Evolutionary conservation across 139 green algal species (phyloP).

Genomic region (Asterochloris erici): DNA sequence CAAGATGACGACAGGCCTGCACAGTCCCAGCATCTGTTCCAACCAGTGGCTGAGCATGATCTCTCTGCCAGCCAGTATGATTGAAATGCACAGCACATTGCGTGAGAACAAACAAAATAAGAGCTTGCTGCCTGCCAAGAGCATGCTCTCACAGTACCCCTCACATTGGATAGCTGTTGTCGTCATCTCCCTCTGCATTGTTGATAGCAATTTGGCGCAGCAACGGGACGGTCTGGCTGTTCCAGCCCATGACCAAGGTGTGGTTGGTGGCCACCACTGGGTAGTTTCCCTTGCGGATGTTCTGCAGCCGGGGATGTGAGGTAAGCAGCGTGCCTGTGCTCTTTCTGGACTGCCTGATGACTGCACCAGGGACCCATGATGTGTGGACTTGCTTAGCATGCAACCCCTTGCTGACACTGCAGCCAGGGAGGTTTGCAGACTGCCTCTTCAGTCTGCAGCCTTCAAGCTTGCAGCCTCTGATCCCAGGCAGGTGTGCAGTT

Average conservation of each 20-base stretch:
- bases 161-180: background rate
- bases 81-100: too few relatives aligned
- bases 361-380: too few relatives aligned
- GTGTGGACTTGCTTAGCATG: too few relatives aligned
- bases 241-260: slow-evolving; percentile 39
- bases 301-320: background rate
- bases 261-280: slow-evolving; percentile 30
- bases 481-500: too few relatives aligned
- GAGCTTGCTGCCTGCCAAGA: background rate
- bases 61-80: too few relatives aligned
- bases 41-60: too few relatives aligned
- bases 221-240: slow-evolving; percentile 27
- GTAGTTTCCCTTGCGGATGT: slow-evolving; percentile 27
- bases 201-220: slow-evolving; percentile 32
- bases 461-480: too few relatives aligned
- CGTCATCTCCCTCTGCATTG: slow-evolving; percentile 15
- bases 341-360: too few relatives aligned
- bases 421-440: too few relatives aligned
- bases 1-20: slow-evolving; percentile 34
- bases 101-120: background rate
- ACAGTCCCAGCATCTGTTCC: background rate
- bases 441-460: too few relatives aligned
- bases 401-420: too few relatives aligned
- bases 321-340: too few relatives aligned
- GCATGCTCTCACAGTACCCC: background rate